Conservation (phyloP, 306 rosid genomes). For the Spatholobus suberectus region DNA sequence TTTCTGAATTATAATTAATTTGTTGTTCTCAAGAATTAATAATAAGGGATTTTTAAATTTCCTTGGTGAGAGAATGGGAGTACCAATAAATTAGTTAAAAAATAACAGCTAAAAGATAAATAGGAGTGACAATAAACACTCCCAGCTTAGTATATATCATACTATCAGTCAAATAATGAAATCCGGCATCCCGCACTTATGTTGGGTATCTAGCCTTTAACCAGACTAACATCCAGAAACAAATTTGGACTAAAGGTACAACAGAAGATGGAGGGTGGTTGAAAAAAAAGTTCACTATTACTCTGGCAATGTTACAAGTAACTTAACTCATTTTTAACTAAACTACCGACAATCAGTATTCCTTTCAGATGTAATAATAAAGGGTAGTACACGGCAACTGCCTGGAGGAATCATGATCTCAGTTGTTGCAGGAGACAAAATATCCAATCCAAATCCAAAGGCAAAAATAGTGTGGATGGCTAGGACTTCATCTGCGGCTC, state of each 20-base stretch:
- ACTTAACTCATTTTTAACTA: neutral
- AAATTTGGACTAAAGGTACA: conserved; percentile 13
- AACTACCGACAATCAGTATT: neutral
- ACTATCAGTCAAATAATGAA: neutral
- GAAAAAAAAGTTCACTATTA: conserved; percentile 11
- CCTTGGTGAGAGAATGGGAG: neutral
- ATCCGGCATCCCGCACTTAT: neutral
- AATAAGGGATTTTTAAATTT: too few species aligned
- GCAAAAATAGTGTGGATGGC: neutral
- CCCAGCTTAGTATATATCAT: neutral
- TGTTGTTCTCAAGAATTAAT: too few species aligned
- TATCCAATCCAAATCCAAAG: conserved; percentile 13
- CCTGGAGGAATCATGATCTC: neutral
- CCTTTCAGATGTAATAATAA: conserved; percentile 4
- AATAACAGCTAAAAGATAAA: neutral
- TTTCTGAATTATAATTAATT: too few species aligned
- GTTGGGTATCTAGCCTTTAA: neutral
- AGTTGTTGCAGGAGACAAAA: neutral
- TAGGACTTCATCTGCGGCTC: conserved; percentile 58
- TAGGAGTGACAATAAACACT: neutral
- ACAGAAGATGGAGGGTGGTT: neutral
- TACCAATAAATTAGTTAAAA: neutral
- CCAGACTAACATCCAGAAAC: conserved; percentile 23
- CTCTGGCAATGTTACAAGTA: conserved; percentile 36
- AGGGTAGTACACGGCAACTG: neutral